Base-by-base conservation (phyloP, 2,329 filamentous ascomycete species). In the Colletotrichum echinochloae region DNA sequence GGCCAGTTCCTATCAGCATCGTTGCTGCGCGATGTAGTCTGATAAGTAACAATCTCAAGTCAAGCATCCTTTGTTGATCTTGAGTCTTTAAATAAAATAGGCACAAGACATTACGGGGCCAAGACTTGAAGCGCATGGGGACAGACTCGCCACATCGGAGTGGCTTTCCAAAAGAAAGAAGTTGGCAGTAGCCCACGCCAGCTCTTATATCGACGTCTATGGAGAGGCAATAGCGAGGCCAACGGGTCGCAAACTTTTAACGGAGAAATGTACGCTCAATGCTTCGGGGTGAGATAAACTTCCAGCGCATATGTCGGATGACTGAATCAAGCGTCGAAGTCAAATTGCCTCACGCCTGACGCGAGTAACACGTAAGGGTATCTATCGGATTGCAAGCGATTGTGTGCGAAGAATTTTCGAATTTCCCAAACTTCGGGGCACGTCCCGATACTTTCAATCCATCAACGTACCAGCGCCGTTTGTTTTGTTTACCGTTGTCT, bases 1-100 rank as follows among this genome's bases (percentile, higher is more conserved):
- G 14, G 8, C 18, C 23, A n/a, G 54, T 37, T 23, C 4, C 35
- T 49, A 51, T 30, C 55, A 16, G 41, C 41, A 44, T n/a, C 26
- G 46, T 41, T 51, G 49, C 56, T 61, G 48, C 16, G 26, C 11
- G 49, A 33, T 26, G 35, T 61, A 41, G 46, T 48, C 39, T 56
- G 23, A 44, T 28, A 44, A 52, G 35, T 37, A 70, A 67, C 57
- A 37, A 64, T 59, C 57, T 67, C 64, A 63, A 66, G 63, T 39
- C 35, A 23, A 59, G 14, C n/a, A 16, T 28, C 39, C 63, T 66
- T 70, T 70, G 56, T 66, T 60, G 26, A n/a, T 46, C 28, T 61
- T 41, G 23, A 41, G n/a, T 46, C 28, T 61, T 41, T 30, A 41
- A 57, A 39, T 35, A n/a, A 16, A 51, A 51, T 28, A 39, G 3